phyloP scores from a whole-genome alignment of 2,329 filamentous ascomycete species.

The Hypoxylon sp. region DNA sequence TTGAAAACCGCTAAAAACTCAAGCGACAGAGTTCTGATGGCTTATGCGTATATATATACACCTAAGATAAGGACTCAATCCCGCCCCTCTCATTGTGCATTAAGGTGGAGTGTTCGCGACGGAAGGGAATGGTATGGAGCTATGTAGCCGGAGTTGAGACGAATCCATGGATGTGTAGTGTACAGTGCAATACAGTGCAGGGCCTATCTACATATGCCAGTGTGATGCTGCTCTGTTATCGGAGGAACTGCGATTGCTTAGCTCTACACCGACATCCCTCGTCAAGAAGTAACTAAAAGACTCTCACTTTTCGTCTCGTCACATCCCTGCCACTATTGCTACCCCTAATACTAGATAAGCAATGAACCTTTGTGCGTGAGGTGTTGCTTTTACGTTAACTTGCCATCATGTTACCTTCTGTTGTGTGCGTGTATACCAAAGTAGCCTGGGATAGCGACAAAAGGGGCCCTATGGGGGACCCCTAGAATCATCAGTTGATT shows the following conservation, averaged over 20 bases:
- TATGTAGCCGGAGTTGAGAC: background rate
- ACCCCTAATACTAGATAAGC: background rate
- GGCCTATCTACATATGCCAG: background rate
- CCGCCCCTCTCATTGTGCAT: background rate
- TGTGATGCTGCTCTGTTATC: slow-evolving; percentile 4
- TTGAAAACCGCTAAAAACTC: background rate
- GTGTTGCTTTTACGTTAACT: background rate
- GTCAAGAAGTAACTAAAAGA: background rate
- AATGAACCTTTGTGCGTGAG: background rate
- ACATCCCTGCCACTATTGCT: background rate
- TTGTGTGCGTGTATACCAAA: background rate
- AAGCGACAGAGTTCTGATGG: background rate
- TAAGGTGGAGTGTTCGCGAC: background rate
- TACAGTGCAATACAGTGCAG: slow-evolving; percentile 16
- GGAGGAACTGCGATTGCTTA: background rate
- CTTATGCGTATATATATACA: background rate
- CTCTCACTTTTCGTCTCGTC: background rate
- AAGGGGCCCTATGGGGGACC: background rate
- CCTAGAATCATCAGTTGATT: background rate
- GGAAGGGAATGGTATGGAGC: background rate
- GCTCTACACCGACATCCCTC: background rate
- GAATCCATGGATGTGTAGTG: background rate
- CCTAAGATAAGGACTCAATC: background rate
- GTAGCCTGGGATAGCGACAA: background rate
- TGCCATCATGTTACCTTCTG: background rate